Conservation (phyloP, 306 rosid species). For the Casuarina equisetifolia region DNA sequence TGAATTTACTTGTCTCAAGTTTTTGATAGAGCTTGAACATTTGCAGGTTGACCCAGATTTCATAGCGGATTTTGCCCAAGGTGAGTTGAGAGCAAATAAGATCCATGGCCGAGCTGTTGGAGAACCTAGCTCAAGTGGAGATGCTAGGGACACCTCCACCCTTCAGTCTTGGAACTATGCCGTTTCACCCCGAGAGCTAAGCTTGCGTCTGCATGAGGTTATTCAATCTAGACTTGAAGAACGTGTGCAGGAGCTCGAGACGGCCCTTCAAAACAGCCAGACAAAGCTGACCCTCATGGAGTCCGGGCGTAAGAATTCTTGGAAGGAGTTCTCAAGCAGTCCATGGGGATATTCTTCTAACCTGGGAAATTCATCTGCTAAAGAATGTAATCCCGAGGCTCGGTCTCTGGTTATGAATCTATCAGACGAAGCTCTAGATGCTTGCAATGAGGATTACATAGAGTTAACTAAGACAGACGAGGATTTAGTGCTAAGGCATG, state of each 20-base stretch:
- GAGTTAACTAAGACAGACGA: constrained; percentile 51
- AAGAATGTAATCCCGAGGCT: constrained; percentile 25
- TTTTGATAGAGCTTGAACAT: constrained; percentile 31
- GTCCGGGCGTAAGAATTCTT: constrained; percentile 35
- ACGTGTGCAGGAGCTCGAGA: constrained; percentile 74
- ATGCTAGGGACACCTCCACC: constrained; percentile 32
- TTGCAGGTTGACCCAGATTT: constrained; percentile 73
- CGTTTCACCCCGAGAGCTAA: constrained; percentile 74
- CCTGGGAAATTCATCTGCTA: constrained; percentile 30
- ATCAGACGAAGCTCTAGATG: constrained; percentile 58
- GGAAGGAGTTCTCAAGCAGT: constrained; percentile 25
- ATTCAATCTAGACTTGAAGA: constrained; percentile 69
- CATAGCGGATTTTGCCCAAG: constrained; percentile 56
- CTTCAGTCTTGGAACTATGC: constrained; percentile 52
- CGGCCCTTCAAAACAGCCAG: constrained; percentile 62
- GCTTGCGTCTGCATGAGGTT: constrained; percentile 66
- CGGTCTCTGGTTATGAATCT: constrained; percentile 54
- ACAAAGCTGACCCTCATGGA: constrained; percentile 39
- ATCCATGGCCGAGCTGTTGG: constrained; percentile 19
- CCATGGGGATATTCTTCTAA: constrained; percentile 27
- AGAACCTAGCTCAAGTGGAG: constrained; percentile 35
- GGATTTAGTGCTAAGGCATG: constrained; percentile 40
- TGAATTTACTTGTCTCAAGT: background rate
- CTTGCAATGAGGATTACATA: constrained; percentile 54
- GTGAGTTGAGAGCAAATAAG: constrained; percentile 55